Base-by-base conservation (phyloP, 164 flowering plant species). In the Chimonanthus praecox region DNA sequence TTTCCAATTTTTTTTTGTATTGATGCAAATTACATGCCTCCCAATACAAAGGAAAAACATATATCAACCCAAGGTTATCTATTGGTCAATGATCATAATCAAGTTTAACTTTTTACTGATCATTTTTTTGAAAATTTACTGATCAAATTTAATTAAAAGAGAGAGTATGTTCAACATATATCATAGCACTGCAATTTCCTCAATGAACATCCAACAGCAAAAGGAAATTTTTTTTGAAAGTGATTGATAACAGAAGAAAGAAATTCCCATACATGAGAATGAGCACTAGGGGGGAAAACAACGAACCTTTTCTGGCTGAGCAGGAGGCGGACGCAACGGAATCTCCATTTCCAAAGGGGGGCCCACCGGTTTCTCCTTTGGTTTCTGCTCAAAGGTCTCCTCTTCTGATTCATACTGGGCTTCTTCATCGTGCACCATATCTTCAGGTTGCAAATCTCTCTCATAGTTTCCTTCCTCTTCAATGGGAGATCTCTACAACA, bases 291-390 rank as follows among this genome's bases (percentile, higher is more conserved):
- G 69, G 69, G 46, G 64, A 13, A 69, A 33, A 33, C 33, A 33
- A 33, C 9, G 67, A 61, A 90, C 97, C 94, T 88, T 90, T n/a
- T 87, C 87, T 51, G 99, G 86, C 60, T 71, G 87, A 78, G 90
- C 89, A 10, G 99, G 97, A 58, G 99, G 97, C 7, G 85, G 89
- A 44, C 84, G 88, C 64, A 96, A 71, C 16, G 99, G 99, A 82
- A 91, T 84, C 79, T 91, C 99, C 70, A 96, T 76, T 70, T 88
- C 97, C 84, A 96, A 75, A 2, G 99, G 97, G 44, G 97, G 95
- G 2, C 98, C 98, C 84, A 90, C 85, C 6, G 99, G 97, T 79
- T 89, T 96, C 79, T 94, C 98, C 69, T 85, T 94, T 5, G 48
- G 72, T 79, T 78, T 93, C 67, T 80, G 85, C 69, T 87, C 97